Conservation (phyloP, 345 rosid genomes). For the Adansonia digitata region DNA sequence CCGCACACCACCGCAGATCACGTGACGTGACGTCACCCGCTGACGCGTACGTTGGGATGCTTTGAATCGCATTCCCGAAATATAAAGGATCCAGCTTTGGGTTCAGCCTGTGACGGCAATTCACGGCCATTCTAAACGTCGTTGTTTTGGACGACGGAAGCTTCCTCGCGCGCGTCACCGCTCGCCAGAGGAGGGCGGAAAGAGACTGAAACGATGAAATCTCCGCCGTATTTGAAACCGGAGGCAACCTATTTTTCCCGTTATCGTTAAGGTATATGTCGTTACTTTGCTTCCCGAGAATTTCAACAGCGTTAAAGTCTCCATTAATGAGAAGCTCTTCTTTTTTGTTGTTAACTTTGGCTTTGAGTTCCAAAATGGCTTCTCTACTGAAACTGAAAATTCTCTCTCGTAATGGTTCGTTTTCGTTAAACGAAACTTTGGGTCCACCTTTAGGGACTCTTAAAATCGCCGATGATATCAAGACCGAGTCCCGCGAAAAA, state of each 20-base stretch:
- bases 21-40: conserved; percentile 62
- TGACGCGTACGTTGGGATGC: conserved; percentile 66
- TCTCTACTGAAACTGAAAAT: conserved; percentile 78
- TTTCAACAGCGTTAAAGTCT: conserved; percentile 41
- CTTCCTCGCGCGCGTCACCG: conserved; percentile 83
- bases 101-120: conserved; percentile 64
- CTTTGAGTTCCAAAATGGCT: conserved; percentile 60
- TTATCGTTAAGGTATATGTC: conserved; percentile 34
- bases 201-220: conserved; percentile 91
- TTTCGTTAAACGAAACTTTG: conserved; percentile 60
- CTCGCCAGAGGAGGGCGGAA: conserved; percentile 69
- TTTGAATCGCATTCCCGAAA: conserved; percentile 96
- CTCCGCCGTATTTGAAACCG: conserved; percentile 37
- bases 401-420: conserved; percentile 66
- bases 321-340: conserved; percentile 18
- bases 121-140: conserved; percentile 93
- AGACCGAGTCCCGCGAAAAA: conserved; percentile 54
- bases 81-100: conserved; percentile 66
- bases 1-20: conserved; percentile 83
- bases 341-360: conserved; percentile 39
- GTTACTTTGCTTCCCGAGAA: conserved; percentile 62
- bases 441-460: conserved; percentile 70
- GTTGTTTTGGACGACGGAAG: conserved; percentile 45
- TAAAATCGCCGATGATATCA: conserved; percentile 65
- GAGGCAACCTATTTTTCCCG: conserved; percentile 35